Evolutionary conservation across 257 asterid genomes (phyloP).

Genomic region (Jacaranda copaia): DNA sequence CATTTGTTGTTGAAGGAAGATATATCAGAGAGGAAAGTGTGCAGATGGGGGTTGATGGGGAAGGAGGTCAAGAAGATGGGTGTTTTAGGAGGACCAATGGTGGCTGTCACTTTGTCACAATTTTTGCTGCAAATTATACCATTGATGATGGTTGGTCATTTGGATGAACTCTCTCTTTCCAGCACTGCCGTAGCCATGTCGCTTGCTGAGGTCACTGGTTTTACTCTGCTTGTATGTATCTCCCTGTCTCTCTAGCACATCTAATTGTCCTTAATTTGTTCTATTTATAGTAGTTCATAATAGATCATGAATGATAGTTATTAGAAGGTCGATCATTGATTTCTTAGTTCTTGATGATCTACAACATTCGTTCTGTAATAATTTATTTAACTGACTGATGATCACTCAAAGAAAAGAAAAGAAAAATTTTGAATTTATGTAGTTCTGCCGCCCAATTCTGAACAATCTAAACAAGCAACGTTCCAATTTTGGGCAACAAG

Average conservation of each 20-base stretch:
- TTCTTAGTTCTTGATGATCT: too few relatives aligned
- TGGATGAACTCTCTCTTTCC: slow-evolving; percentile 76
- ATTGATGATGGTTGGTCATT: slow-evolving; percentile 80
- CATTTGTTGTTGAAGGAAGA: slow-evolving; percentile 53
- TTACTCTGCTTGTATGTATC: slow-evolving; percentile 65
- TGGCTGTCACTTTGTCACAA: slow-evolving; percentile 67
- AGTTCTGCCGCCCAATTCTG: too few relatives aligned
- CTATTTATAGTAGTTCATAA: too few relatives aligned
- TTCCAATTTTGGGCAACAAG: too few relatives aligned
- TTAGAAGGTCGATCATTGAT: too few relatives aligned
- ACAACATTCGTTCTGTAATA: too few relatives aligned
- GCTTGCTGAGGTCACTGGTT: slow-evolving; percentile 75
- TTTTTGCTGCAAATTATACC: slow-evolving; percentile 57
- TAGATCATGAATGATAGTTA: too few relatives aligned
- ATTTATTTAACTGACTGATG: too few relatives aligned
- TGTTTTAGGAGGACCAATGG: slow-evolving; percentile 80
- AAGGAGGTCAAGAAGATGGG: slow-evolving; percentile 67
- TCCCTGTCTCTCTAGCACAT: neutral
- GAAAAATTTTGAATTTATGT: too few relatives aligned
- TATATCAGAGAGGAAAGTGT: slow-evolving; percentile 19
- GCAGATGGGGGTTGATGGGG: slow-evolving; percentile 48
- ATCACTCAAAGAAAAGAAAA: too few relatives aligned
- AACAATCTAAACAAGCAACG: too few relatives aligned
- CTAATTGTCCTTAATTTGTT: neutral
- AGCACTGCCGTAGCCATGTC: slow-evolving; percentile 82